Evolutionary conservation across 495 filamentous ascomycete species (phyloP), one percentile per base, ranked within the genome.

Genomic region (Aspergillus leporis): DNA sequence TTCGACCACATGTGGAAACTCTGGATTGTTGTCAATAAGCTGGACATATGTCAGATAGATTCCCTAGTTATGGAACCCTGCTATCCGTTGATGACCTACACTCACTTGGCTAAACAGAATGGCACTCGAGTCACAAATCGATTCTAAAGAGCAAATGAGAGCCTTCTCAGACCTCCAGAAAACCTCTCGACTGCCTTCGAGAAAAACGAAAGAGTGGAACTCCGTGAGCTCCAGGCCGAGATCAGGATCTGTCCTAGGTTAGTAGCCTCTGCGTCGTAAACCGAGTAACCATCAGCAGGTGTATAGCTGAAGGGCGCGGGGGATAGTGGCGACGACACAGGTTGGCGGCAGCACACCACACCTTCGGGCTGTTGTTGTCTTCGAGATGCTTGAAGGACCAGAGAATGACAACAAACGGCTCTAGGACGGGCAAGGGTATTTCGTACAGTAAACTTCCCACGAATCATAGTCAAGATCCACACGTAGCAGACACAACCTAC

Each of bases 401-500:
- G 2, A n/a, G 38, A 41, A 41, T 16, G 38, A 18, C 16, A 41
- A 41, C 38, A 41, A 5, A 41, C 16, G 14, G 6, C 0, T 18
- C 16, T n/a, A 1, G 5, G 25, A n/a, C 14, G n/a, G 28, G 34
- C 52, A 19, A 43, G 43, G 21, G 59, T 43, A 59, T 58, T 55
- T 58, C 55, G 43, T 55, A 41, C 18, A 12, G n/a, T 51, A 56
- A 63, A 47, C 51, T 56, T 53, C n/a, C 61, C 51, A 46, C 31
- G 55, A 51, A 49, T 46, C 55, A 62, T 51, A 55, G 6, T 23
- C 38, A 54, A 53, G 22, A 34, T 25, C 43, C 45, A 56, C 55
- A 10, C 22, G 40, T 52, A 28, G 31, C 32, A 45, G 21, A 50
- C 13, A 30, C 2, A 51, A 31, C 22, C 19, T 16, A 45, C 16